Evolutionary conservation across 2,329 filamentous ascomycete species (phyloP).

Genomic region (Venturia pyrina): DNA sequence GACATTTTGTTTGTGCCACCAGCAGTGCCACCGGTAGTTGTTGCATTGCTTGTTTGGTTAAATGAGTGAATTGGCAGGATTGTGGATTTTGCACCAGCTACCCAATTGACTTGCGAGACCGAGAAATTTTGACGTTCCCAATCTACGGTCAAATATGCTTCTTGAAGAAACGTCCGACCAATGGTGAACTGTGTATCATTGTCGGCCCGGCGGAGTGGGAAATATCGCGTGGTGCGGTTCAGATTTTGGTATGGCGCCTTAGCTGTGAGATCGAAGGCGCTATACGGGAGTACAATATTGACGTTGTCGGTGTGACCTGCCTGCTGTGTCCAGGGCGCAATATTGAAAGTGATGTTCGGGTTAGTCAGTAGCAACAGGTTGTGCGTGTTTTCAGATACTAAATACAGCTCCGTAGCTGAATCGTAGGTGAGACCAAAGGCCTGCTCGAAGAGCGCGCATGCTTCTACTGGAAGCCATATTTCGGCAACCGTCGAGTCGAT

Average conservation of each 20-base stretch:
- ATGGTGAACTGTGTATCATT: slow-evolving; percentile 49
- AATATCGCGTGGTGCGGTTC: slow-evolving; percentile 53
- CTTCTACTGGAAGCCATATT: slow-evolving; percentile 36
- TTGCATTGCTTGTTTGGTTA: slow-evolving; percentile 15
- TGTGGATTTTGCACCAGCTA: slow-evolving; percentile 18
- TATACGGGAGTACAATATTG: slow-evolving; percentile 38
- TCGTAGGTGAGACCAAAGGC: slow-evolving; percentile 58
- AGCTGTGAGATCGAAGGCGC: slow-evolving; percentile 39
- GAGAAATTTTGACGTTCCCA: slow-evolving; percentile 39
- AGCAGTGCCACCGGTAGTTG: background rate
- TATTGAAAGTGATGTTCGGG: slow-evolving; percentile 34
- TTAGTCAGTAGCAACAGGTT: slow-evolving; percentile 37
- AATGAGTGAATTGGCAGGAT: slow-evolving; percentile 26
- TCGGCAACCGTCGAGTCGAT: slow-evolving; percentile 41
- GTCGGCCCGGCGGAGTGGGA: slow-evolving; percentile 50
- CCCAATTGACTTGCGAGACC: slow-evolving; percentile 30
- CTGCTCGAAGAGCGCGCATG: slow-evolving; percentile 55
- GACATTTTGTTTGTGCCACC: background rate
- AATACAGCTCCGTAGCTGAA: slow-evolving; percentile 52
- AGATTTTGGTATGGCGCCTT: slow-evolving; percentile 43
- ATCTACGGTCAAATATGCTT: slow-evolving; percentile 45
- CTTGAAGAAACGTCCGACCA: slow-evolving; percentile 60
- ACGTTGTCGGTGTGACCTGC: slow-evolving; percentile 20
- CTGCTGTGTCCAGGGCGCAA: slow-evolving; percentile 25
- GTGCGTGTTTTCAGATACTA: slow-evolving; percentile 48